Evolutionary conservation across 1,284 basidiomycete genomes (phyloP), one percentile per base, ranked within the genome.

Genomic region (Pseudozyma thailandica): DNA sequence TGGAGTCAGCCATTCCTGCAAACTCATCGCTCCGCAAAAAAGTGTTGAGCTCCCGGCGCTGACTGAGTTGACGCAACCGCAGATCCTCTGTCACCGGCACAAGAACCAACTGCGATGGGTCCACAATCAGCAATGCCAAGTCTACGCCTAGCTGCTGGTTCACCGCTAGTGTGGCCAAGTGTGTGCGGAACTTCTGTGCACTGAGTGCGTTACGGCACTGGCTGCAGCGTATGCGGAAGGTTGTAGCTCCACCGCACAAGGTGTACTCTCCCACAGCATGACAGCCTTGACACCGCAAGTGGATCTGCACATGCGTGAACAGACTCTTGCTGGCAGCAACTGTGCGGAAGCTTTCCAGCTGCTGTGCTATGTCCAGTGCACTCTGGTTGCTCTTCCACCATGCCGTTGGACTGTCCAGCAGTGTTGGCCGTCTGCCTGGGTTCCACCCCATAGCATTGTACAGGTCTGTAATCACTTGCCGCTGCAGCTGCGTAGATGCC

Each of bases 371-470:
- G 15, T 28, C 48, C n/a, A 31, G 6, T 15, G 27, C 38, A 6
- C 25, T 27, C 15, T 50, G 48, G 27, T 21, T 50, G 1, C 3
- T 2, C 26, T 9, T 15, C 48, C 38, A 50, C 37, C 48, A 41
- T 4, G 38, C 48, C 4, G 37, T 42, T 3, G 23, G 15, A 26
- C 47, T 49, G 47, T 49, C 47, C 6, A 49, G 47, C 35, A 23
- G 23, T 27, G 47, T 49, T 2, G 47, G 47, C 47, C 37, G 8
- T 38, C 37, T 38, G 12, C 37, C 37, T 20, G 49, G 26, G 31
- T 41, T 2, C 49, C 49, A 50, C 15, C 49, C 47, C 13, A 49
- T 38, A 6, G 47, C 47, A 49, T 47, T 47, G 45, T 47, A 47
- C 31, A 47, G 30, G 30, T 47, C 45, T 4, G 8, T 35, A 13